Evolutionary conservation across 2,329 filamentous ascomycete genomes (phyloP), one percentile per base, ranked within the genome.

Genomic region (Corniculantispora saksenae): DNA sequence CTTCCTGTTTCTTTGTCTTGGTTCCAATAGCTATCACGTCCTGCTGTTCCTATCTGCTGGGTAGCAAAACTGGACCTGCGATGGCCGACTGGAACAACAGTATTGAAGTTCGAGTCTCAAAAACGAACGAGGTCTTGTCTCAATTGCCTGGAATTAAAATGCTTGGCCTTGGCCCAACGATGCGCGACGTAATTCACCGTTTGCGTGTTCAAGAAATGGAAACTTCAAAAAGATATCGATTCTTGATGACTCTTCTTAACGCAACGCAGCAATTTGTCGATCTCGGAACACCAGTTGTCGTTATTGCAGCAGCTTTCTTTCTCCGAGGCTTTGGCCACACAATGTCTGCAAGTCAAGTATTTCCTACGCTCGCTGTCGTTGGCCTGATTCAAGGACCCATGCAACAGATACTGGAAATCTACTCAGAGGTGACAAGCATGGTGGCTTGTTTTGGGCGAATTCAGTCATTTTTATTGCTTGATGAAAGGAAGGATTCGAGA

Each of bases 131-230:
- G 5, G 27, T 59, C 7, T 35, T 64, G 7, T 17, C 12, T 10
- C 62, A 64, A 13, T 27, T 64, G 0, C 54, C 54, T 2, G 55
- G 32, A 2, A 60, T 64, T 25, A 64, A 64, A 23, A 43, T 58
- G 53, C 3, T 63, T 6, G 61, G 61, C 2, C 61, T 63, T 4
- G 43, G 51, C 3, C 43, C 35, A 6, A 48, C 40, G 8, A 38
- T 58, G 27, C 29, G n/a, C 4, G 43, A 63, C 27, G 6, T 40
- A 1, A 57, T 63, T 17, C 51, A 63, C 8, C 12, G 23, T 1
- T 27, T 51, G 27, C 61, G 61, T 3, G 9, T 57, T 12, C 17
- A 59, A 17, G 56, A 59, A 25, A 50, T 60, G 45, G 19, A 23
- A 40, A 10, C 6, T 2, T 50, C 43, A 2, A 23, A 12, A 38